Evolutionary conservation across 2,329 filamentous ascomycete species (phyloP).

Genomic region (Fusarium nurragi): DNA sequence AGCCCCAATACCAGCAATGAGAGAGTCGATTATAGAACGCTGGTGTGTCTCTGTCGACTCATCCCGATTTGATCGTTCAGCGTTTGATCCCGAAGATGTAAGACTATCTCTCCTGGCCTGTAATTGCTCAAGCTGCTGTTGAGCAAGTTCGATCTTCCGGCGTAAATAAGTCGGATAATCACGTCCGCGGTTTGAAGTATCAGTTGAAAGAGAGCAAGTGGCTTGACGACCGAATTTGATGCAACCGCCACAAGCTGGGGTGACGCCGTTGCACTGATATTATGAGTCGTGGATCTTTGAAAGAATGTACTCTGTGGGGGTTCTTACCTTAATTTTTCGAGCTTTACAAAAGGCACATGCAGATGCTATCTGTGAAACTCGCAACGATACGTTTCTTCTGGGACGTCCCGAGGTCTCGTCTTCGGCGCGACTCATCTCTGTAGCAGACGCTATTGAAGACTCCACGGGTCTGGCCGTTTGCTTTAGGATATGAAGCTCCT

Average conservation of each 20-base stretch:
- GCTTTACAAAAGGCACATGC: constrained; percentile 13
- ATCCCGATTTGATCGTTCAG: neutral
- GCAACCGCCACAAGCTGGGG: constrained; percentile 10
- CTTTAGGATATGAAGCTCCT: too few species aligned
- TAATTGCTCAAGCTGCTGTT: neutral
- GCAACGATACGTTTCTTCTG: neutral
- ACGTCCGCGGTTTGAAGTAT: neutral
- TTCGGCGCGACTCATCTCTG: neutral
- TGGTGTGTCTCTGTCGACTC: neutral
- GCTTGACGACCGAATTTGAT: neutral
- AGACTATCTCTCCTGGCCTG: neutral
- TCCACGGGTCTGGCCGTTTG: too few species aligned
- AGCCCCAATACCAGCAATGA: constrained; percentile 7
- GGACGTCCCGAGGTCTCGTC: neutral
- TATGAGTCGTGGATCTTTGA: neutral
- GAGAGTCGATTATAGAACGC: constrained; percentile 7
- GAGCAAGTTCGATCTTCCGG: constrained; percentile 1
- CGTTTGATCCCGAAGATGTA: neutral
- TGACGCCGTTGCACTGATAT: neutral
- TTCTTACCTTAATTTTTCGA: constrained; percentile 6
- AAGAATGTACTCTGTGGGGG: rapidly evolving
- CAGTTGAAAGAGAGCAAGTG: neutral
- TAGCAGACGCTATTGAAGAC: too few species aligned
- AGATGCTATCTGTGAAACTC: constrained; percentile 5
- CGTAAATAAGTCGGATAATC: constrained; percentile 4